phyloP scores from a whole-genome alignment of 2,329 filamentous ascomycete species.

The Stagonosporopsis chrysanthemi region DNA sequence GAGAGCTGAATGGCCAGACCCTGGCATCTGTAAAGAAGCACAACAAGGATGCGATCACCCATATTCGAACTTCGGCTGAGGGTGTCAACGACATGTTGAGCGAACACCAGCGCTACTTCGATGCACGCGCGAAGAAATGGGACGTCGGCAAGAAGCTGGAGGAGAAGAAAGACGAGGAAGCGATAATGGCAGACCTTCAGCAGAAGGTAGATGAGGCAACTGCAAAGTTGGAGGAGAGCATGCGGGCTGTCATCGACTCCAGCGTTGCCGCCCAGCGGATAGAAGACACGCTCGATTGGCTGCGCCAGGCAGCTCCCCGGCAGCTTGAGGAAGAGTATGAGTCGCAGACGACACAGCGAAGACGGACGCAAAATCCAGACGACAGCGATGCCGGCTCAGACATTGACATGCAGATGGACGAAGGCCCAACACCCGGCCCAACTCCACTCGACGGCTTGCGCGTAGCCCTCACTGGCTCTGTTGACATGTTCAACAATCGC shows the following conservation, averaged over 20 bases:
- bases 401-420: slow-evolving; percentile 45
- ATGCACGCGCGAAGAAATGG: slow-evolving; percentile 43
- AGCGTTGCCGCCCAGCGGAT: slow-evolving; percentile 57
- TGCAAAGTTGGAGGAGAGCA: slow-evolving; percentile 62
- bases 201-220: slow-evolving; percentile 61
- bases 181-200: slow-evolving; percentile 49
- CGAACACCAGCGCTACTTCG: slow-evolving; percentile 49
- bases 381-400: slow-evolving; percentile 44
- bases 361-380: slow-evolving; percentile 15
- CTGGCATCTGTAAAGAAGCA: slow-evolving; percentile 58
- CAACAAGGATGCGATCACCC: slow-evolving; percentile 55
- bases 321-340: slow-evolving; percentile 39
- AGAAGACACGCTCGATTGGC: slow-evolving; percentile 53
- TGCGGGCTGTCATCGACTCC: slow-evolving; percentile 66
- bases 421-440: slow-evolving; percentile 48
- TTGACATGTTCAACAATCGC: slow-evolving; percentile 48
- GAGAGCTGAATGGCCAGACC: slow-evolving; percentile 53
- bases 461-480: slow-evolving; percentile 43
- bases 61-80: slow-evolving; percentile 59
- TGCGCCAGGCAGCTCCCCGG: slow-evolving; percentile 49
- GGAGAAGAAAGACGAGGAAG: slow-evolving; percentile 50
- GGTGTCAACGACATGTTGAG: slow-evolving; percentile 64
- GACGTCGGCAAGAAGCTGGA: slow-evolving; percentile 48
- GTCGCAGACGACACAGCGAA: slow-evolving; percentile 48
- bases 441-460: slow-evolving; percentile 46